Evolutionary conservation across 2,329 filamentous ascomycete genomes (phyloP), one percentile per base, ranked within the genome.

Genomic region (Cyanodermella asteris): DNA sequence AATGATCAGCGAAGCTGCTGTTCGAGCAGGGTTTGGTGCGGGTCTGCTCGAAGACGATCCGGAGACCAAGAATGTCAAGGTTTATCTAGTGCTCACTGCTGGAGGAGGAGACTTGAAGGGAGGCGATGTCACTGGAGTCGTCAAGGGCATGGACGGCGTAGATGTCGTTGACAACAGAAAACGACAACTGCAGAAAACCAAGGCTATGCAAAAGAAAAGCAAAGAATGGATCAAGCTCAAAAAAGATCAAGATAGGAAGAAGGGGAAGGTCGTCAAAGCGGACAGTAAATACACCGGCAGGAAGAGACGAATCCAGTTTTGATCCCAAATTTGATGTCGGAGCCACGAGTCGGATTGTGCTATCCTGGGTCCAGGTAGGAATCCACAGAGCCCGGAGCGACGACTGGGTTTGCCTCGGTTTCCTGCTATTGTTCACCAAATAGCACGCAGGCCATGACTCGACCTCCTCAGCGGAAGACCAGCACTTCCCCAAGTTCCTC

Each of bases 11-110:
- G 63, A 66, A 30, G 87, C 87, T 0, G 87, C 87, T 0, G 74
- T 94, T 32, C 81, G 76, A 43, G 87, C 87, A 2, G 87, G 87
- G 0, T 97, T 97, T 41, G 84, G 87, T 23, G 87, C 87, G 0
- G 87, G 87, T 53, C 63, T 97, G 17, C 56, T 97, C 23, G 84
- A 94, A 49, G 87, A 97, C 49, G 84, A 94, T 45, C 77, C 77
- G 0, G 84, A 81, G 21, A 97, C 87, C 18, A 97, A 97, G 61
- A 93, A 82, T 43, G 69, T 73, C 37, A 97, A 97, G 58, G 58
- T 90, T n/a, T 97, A 97, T 46, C 59, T 97, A 3, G 84, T 97
- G 1, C 54, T 97, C 16, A 93, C 81, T 0, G 87, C 91, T 2
- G 87, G 84, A 16, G 67, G 66, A 2, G 73, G 75, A 6, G 61